These are phyloP conservation scores for Juglanconis sp. DNA, from an alignment of 2,329 filamentous ascomycete genomes.

Conservation along the genomic window DNA sequence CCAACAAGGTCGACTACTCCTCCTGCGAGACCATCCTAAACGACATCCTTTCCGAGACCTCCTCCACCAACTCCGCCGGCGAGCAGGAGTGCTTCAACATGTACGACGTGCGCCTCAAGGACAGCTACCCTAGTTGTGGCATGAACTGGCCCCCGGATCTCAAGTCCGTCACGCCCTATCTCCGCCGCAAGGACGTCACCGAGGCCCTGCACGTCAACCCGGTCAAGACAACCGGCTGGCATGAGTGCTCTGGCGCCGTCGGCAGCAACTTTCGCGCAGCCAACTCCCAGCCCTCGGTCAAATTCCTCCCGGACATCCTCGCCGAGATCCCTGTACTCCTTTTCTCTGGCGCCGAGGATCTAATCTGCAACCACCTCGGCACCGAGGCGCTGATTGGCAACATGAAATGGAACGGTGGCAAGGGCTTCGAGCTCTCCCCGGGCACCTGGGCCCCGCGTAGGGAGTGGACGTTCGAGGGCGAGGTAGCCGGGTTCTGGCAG, in stretches of 20 bases:
- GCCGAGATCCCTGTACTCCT: constrained; percentile 75
- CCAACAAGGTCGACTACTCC: constrained; percentile 60
- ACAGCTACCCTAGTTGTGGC: constrained; percentile 79
- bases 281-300: constrained; percentile 70
- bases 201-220: constrained; percentile 77
- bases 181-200: constrained; percentile 76
- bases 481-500: constrained; percentile 88
- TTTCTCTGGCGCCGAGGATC: constrained; percentile 89
- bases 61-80: constrained; percentile 45
- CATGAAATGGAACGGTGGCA: constrained; percentile 87
- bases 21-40: constrained; percentile 77
- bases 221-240: constrained; percentile 84
- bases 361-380: constrained; percentile 96
- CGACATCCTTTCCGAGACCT: constrained; percentile 66
- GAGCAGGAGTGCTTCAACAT: constrained; percentile 76
- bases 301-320: constrained; percentile 74
- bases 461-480: constrained; percentile 90
- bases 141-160: constrained; percentile 98
- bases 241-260: constrained; percentile 82
- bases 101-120: constrained; percentile 89
- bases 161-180: constrained; percentile 71
- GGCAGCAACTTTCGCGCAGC: constrained; percentile 65
- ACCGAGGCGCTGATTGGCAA: constrained; percentile 89
- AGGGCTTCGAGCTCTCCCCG: constrained; percentile 82
- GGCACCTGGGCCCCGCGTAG: constrained; percentile 89